A percentile compares a stretch with the other conserved stretches of the same genome.
These are phyloP conservation scores for Vigna hirtella DNA, from an alignment of 306 rosid species.

Conservation along the genomic window DNA sequence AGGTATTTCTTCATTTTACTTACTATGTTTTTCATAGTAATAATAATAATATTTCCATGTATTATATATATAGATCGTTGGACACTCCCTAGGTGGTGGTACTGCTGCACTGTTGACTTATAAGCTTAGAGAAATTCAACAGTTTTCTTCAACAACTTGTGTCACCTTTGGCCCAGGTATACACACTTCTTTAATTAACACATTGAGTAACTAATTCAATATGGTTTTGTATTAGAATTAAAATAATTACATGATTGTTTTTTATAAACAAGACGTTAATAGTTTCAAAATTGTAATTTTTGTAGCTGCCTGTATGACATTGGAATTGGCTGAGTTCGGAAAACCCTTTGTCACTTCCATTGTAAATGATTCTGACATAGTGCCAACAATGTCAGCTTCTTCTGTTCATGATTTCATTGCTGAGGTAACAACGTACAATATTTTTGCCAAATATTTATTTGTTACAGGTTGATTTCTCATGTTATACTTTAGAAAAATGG, in stretches of 20 bases:
- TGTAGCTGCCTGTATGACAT: conserved; percentile 6
- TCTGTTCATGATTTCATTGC: not conserved
- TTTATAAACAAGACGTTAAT: too few species aligned
- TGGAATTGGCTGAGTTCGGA: not conserved
- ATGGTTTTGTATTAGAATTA: not conserved
- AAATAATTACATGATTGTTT: too few species aligned
- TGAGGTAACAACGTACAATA: not conserved
- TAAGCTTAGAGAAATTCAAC: conserved; percentile 76
- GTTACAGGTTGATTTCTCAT: not conserved
- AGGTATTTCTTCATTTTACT: conserved; percentile 48
- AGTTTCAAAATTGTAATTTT: not conserved
- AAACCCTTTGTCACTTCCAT: not conserved
- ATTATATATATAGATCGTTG: conserved; percentile 70
- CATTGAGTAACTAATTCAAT: not conserved
- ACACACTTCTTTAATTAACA: not conserved
- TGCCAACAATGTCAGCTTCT: not conserved
- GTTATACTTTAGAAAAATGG: not conserved
- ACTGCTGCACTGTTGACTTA: conserved; percentile 70
- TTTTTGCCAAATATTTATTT: not conserved
- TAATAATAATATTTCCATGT: not conserved
- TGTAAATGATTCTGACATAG: not conserved
- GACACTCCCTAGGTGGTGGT: conserved; percentile 69
- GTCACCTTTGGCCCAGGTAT: conserved; percentile 89
- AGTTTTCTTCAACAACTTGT: conserved; percentile 73
- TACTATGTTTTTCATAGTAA: too few species aligned